Base-by-base conservation (phyloP, 2,329 filamentous ascomycete species). In the Botrytis deweyae region DNA sequence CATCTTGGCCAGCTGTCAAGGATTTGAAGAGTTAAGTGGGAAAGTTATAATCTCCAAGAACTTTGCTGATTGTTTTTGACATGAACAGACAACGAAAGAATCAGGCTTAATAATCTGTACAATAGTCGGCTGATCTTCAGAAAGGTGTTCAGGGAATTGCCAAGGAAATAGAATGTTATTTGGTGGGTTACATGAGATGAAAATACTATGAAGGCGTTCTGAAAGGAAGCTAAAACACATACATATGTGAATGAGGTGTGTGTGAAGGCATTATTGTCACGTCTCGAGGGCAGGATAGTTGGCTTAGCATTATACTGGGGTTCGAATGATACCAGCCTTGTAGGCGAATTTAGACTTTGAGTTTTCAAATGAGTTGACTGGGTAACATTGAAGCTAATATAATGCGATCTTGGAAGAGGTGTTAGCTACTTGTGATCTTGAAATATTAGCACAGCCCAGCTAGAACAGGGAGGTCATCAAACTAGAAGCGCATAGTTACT, bases 91-190 rank as follows among this genome's bases (percentile, higher is more conserved):
- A 98, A 99, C 80, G 96, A 99, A 86, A 85, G 96, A n/a, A 85
- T 99, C 82, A 87, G 96, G 70, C 85, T 99, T 73, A 84, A 93
- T 78, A 99, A 99, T 83, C 81, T 99, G 78, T 89, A 94, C 75
- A 98, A 97, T 84, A 96, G 94, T 76, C 89, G 95, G 76, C 94
- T 96, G 82, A 97, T 99, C 75, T 96, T 99, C 78, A 91, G 90
- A 76, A 89, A 89, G 80, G 93, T 98, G 9, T 99, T 99, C 70
- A 78, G 78, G 66, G 79, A 81, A 70, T 76, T 82, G 40, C 80
- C 80, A 4, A 78, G 78, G 61, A 81, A 81, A 74, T 81, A 75
- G 44, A 55, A 22, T 64, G 75, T 64, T 58, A 3, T 29, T 33
- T 9, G 73, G 75, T 63, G 38, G 33, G 22, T 1, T 40, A 3